Conservation (phyloP, 169 alveolate genomes). For the Eimeria tenella region DNA sequence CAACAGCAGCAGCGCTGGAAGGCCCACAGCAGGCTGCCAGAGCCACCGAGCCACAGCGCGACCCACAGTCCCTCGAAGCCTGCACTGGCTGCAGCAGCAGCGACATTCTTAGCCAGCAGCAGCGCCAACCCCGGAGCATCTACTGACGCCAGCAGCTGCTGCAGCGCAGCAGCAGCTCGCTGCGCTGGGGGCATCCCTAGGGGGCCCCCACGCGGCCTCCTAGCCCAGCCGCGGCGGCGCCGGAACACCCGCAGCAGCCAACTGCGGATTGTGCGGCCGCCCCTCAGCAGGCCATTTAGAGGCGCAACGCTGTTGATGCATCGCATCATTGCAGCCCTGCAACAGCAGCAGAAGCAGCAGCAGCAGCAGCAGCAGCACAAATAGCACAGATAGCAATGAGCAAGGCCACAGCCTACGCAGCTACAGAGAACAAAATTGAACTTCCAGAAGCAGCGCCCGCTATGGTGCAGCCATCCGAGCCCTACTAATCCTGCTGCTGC, state of each 20-base stretch:
- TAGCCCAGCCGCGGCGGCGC: background rate
- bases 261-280: background rate
- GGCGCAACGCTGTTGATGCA: slow-evolving; percentile 29
- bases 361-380: background rate
- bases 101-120: slow-evolving; percentile 17
- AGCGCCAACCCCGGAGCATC: slow-evolving; percentile 28
- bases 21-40: slow-evolving; percentile 35
- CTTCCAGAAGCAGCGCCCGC: no score
- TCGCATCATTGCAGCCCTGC: slow-evolving; percentile 48
- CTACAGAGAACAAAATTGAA: no score
- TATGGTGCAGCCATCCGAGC: no score
- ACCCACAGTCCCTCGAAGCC: slow-evolving; percentile 53
- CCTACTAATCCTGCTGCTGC: no score
- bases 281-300: background rate
- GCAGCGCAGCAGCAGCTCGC: slow-evolving; percentile 53
- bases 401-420: background rate
- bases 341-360: slow-evolving; percentile 56
- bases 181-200: background rate
- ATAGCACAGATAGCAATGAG: background rate
- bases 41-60: background rate
- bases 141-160: background rate
- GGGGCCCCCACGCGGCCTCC: background rate
- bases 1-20: slow-evolving; percentile 22
- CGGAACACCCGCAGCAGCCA: slow-evolving; percentile 2
- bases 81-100: slow-evolving; percentile 24